Base-by-base conservation (phyloP, 768 basidiomycete species). In the Phylloporus rhodoxanthus region DNA sequence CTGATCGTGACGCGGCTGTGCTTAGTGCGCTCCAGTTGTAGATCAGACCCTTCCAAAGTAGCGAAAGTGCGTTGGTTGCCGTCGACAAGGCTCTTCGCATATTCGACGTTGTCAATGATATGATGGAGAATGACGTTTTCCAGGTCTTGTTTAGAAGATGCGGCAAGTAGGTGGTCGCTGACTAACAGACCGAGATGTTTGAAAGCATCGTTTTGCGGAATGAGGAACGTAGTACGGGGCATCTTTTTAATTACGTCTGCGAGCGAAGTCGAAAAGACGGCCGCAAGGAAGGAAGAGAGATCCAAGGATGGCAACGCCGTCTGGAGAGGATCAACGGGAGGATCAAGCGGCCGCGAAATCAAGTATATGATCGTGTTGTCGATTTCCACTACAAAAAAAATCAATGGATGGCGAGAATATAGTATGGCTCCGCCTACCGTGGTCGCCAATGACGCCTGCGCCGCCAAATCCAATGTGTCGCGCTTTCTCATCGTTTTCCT, bases 171-270 rank as follows among this genome's bases (percentile, higher is more conserved):
- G 66, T 97, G 91, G 14, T 78, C 79, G 69, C 89, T 92, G 54
- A 91, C 85, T 38, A 99, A 78, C 46, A 75, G 60, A 5, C 96
- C 96, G 6, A 98, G 78, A 8, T 83, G 78, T 53, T 82, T 79
- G 72, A 96, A 99, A 0, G 92, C 96, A n/a, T 70, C 64, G 61
- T 99, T 99, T 39, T 79, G 82, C 8, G 96, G 96, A 29, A 96
- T 82, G 34, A 99, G 78, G 50, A 92, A 78, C 3, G 93, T 86
- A 1, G 85, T 84, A 8, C 79, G 80, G 4, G 88, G 84, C 20
- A 77, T 78, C 19, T 61, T 73, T 61, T 80, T 76, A 50, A 91
- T 69, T 19, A 69, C 74, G 28, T 88, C 82, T 8, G 90, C 88
- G 42, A 97, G 78, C 10, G 80, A 80, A 10, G 91, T 86, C 2